Evolutionary conservation across 139 green algal species (phyloP).

Genomic region (Chlorella sp.): DNA sequence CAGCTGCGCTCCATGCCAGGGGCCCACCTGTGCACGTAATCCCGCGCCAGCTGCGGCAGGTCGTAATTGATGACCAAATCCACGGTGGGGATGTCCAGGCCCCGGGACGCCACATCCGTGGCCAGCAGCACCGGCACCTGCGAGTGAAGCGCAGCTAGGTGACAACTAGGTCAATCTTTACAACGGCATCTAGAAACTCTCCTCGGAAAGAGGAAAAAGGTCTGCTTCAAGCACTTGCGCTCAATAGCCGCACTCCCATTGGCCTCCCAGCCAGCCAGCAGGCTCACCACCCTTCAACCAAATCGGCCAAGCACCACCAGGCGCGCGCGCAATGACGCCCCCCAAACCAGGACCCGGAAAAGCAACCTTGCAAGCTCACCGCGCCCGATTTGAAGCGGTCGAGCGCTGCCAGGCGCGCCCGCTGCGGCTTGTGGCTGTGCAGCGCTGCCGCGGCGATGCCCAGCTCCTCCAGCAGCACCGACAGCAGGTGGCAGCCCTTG

Average conservation of each 20-base stretch:
- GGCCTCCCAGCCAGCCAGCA: no score
- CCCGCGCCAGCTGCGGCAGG: constrained; percentile 72
- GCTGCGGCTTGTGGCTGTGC: constrained; percentile 79
- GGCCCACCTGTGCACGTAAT: constrained; percentile 88
- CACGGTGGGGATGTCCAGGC: constrained; percentile 96
- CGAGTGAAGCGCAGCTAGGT: no score
- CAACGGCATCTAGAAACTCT: no score
- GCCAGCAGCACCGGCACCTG: constrained; percentile 79
- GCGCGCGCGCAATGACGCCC: no score
- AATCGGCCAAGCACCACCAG: no score
- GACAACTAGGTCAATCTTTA: no score
- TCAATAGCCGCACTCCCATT: no score
- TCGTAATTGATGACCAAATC: constrained; percentile 97
- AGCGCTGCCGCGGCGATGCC: constrained; percentile 69
- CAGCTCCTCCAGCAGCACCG: constrained; percentile 81
- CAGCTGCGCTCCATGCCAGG: no score
- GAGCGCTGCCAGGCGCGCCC: constrained; percentile 80
- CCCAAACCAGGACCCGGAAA: no score
- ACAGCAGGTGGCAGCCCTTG: constrained; percentile 68
- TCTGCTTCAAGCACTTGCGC: no score
- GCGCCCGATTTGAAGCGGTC: constrained; percentile 75
- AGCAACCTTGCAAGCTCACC: neutral
- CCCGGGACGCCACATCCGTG: constrained; percentile 92
- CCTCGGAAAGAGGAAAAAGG: no score
- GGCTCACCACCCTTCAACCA: no score